Evolutionary conservation across 1,139 yeast genomes (phyloP), one percentile per base, ranked within the genome.

Genomic region (Meyerozyma elateridarum): DNA sequence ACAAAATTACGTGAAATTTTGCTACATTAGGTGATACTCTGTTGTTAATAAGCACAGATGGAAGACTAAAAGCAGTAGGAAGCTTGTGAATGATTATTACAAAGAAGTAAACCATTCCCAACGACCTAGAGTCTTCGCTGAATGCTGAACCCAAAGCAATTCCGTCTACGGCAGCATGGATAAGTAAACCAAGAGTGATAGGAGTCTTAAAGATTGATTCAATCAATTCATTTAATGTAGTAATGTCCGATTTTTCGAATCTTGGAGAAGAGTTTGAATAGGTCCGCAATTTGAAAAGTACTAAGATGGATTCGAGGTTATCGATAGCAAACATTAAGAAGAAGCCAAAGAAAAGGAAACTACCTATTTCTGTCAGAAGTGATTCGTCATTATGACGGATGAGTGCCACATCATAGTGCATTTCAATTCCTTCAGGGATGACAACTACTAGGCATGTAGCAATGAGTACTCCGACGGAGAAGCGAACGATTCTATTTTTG

Each of bases 91-190:
- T 52, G 37, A 83, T 66, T 14, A 84, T 73, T 12, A 85, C 81
- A 6, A 73, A 35, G 41, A 74, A 73, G 39, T 79, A 67, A 13
- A 78, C 46, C n/a, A 73, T 43, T 28, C 70, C 70, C 20, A 82
- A 54, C 2, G 72, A 56, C 3, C 66, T 48, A 36, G 65, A 61
- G 1, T 67, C 62, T 2, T 75, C 51, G 20, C 72, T 59, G 28
- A 75, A 66, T 1, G 84, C 66, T 0, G 85, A 73, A 0, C 89
- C 88, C 28, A 83, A 60, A 0, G 88, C 79, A n/a, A 83, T 61
- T 2, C 94, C 94, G 46, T 83, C 94, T 1, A 85, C 76, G 4
- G 76, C 46, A 0, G 85, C 76, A 48, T 83, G 94, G 16, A 83
- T 63, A 0, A 80, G 51, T 13, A 83, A 61, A 0, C 89, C 88